Evolutionary conservation across 768 basidiomycete species (phyloP), one percentile per base, ranked within the genome.

Genomic region (Dictyophora rubrovolvata): DNA sequence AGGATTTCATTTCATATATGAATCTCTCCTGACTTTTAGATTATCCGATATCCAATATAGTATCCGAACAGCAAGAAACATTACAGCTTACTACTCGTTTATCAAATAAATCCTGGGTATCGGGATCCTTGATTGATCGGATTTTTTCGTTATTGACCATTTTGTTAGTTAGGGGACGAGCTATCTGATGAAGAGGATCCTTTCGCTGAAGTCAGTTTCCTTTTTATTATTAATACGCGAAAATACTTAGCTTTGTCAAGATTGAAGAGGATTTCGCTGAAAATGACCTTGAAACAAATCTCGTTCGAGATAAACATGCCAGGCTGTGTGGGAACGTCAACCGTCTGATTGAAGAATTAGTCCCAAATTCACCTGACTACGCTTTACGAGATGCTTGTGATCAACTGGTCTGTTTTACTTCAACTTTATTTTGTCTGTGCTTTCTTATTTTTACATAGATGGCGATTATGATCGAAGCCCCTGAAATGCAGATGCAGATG

Each of bases 181-280:
- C 81, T 88, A 35, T 83, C 82, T 1, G 93, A 95, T 59, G 93
- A 95, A 55, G 90, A 93, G 56, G 93, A 99, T 75, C 95, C 96
- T 1, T 99, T 99, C 65, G 93, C 95, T 1, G 91, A 93, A 75
- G 91, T 90, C 64, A 58, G 65, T 52, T 34, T 12, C 10, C 8
- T 23, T 18, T 6, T 35, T 11, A 9, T 46, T 21, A 51, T 21
- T 60, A 16, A 17, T 6, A 35, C 35, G 28, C 28, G 28, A 28
- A 7, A 28, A 3, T 42, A 61, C 21, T 10, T 14, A 28, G 28
- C 51, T 51, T 11, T 14, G 55, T n/a, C 35, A 62, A 87, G 89
- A 94, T 95, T 60, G 93, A 96, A 65, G 93, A 94, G 74, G 89
- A 87, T 7, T 94, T 93, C 64, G 86, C 83, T 1, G 91, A 94